Percentiles rank a stretch among this genome's conserved stretches.
These are phyloP conservation scores for Huiozyma naganishii DNA, from an alignment of 805 yeast species.

Conservation along the genomic window DNA sequence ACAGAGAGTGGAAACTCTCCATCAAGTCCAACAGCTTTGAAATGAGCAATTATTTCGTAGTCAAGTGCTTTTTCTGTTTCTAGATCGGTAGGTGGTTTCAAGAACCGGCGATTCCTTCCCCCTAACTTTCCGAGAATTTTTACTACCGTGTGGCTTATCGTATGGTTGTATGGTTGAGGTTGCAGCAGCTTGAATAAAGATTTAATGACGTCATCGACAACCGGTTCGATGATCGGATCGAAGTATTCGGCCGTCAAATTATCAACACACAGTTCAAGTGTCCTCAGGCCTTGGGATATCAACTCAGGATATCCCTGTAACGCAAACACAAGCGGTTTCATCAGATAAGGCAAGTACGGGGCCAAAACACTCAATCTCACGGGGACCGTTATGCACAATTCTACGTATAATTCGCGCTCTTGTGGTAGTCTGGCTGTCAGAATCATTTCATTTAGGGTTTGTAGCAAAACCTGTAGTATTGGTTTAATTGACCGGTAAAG, in stretches of 20 bases:
- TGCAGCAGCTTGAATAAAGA: constrained; percentile 84
- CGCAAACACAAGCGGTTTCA: constrained; percentile 87
- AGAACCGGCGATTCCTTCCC: constrained; percentile 83
- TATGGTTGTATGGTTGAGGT: constrained; percentile 91
- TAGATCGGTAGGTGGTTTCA: constrained; percentile 65
- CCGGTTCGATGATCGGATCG: constrained; percentile 96
- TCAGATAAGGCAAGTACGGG: constrained; percentile 79
- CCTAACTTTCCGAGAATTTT: constrained; percentile 91
- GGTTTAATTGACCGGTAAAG: constrained; percentile 91
- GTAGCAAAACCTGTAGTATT: constrained; percentile 72
- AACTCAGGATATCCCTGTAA: constrained; percentile 83
- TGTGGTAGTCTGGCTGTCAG: constrained; percentile 76
- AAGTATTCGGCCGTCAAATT: constrained; percentile 92
- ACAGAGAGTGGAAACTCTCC: constrained; percentile 59
- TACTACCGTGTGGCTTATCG: constrained; percentile 88
- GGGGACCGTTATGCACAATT: constrained; percentile 89
- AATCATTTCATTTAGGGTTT: constrained; percentile 73
- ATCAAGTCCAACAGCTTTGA: constrained; percentile 59
- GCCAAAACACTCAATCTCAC: constrained; percentile 88
- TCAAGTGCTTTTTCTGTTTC: constrained; percentile 42
- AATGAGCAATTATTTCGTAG: constrained; percentile 58
- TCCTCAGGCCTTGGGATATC: constrained; percentile 87
- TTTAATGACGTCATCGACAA: constrained; percentile 84
- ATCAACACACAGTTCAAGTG: constrained; percentile 91
- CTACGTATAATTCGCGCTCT: constrained; percentile 90